Percentiles rank a stretch among this genome's conserved stretches.
Evolutionary conservation across 2,329 filamentous ascomycete genomes (phyloP).

Genomic region (Colletotrichum gigasporum): DNA sequence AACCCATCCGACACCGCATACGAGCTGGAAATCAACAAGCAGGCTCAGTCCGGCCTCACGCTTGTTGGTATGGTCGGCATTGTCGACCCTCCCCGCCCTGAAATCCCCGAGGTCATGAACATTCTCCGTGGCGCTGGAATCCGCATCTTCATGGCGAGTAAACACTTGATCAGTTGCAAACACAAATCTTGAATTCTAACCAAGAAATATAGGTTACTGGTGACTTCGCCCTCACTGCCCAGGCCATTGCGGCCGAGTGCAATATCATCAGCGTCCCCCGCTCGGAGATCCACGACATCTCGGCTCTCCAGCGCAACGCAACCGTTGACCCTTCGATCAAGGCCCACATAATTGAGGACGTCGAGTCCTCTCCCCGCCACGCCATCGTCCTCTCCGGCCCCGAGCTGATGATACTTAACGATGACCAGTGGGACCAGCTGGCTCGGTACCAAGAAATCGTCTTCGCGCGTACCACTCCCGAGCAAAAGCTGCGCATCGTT

Average conservation of each 20-base stretch:
- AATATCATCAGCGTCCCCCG: constrained; percentile 71
- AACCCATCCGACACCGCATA: constrained; percentile 43
- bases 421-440: constrained; percentile 75
- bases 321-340: constrained; percentile 32
- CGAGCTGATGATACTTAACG: constrained; percentile 72
- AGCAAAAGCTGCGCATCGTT: constrained; percentile 85
- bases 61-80: constrained; percentile 81
- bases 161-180: not conserved
- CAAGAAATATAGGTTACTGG: constrained; percentile 66
- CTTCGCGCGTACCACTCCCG: constrained; percentile 79
- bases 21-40: constrained; percentile 65
- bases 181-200: not conserved
- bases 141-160: constrained; percentile 76
- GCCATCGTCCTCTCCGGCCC: constrained; percentile 72
- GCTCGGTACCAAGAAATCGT: constrained; percentile 76
- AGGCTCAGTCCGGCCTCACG: constrained; percentile 66
- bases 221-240: constrained; percentile 79
- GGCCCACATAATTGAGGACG: constrained; percentile 18
- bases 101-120: constrained; percentile 74
- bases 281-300: constrained; percentile 60
- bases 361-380: constrained; percentile 40
- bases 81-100: constrained; percentile 79
- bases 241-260: constrained; percentile 77
- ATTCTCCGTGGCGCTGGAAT: constrained; percentile 76
- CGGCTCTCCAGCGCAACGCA: constrained; percentile 55